Percentiles rank a stretch among this genome's conserved stretches.
These are phyloP conservation scores for Graphilbum sp. DNA, from an alignment of 2,329 filamentous ascomycete species.

Conservation along the genomic window DNA sequence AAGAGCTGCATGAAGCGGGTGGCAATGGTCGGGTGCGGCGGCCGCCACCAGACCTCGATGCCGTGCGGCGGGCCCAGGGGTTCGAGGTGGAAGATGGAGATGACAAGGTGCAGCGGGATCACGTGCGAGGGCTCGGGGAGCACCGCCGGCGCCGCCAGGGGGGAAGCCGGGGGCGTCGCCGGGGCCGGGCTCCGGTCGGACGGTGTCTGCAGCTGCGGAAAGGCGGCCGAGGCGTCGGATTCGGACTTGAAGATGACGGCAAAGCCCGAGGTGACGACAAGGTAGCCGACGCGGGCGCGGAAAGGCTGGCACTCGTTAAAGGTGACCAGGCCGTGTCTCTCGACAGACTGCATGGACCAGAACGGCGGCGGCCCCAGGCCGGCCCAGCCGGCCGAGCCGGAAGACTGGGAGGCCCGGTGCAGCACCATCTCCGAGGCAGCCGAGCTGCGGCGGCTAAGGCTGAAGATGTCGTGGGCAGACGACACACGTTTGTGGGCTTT, in stretches of 20 bases:
- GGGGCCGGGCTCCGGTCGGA: constrained; percentile 4
- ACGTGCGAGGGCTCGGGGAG: constrained; percentile 19
- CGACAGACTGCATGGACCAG: constrained; percentile 16
- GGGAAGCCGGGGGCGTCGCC: constrained; percentile 5
- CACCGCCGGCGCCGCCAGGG: neutral
- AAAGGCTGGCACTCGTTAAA: constrained; percentile 17
- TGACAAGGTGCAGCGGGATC: constrained; percentile 32
- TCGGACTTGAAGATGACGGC: constrained; percentile 33
- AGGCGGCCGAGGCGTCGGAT: constrained; percentile 28
- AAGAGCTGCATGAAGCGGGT: constrained; percentile 32
- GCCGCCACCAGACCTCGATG: constrained; percentile 41
- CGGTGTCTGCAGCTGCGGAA: constrained; percentile 16
- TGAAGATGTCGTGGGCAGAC: constrained; percentile 7
- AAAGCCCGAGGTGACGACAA: constrained; percentile 34
- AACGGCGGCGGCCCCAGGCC: constrained; percentile 7
- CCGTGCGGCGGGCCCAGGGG: constrained; percentile 31
- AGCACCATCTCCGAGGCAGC: constrained; percentile 15
- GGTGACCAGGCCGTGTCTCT: constrained; percentile 28
- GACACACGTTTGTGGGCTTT: constrained; percentile 9
- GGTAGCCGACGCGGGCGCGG: constrained; percentile 31
- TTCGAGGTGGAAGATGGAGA: constrained; percentile 36
- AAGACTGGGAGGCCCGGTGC: constrained; percentile 12
- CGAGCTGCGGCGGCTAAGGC: constrained; percentile 14
- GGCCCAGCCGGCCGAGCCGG: too few relatives aligned
- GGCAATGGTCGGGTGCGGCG: constrained; percentile 23